Evolutionary conservation across 179 eudicot genomes (phyloP), one percentile per base, ranked within the genome.

Genomic region (Gypsophila paniculata): DNA sequence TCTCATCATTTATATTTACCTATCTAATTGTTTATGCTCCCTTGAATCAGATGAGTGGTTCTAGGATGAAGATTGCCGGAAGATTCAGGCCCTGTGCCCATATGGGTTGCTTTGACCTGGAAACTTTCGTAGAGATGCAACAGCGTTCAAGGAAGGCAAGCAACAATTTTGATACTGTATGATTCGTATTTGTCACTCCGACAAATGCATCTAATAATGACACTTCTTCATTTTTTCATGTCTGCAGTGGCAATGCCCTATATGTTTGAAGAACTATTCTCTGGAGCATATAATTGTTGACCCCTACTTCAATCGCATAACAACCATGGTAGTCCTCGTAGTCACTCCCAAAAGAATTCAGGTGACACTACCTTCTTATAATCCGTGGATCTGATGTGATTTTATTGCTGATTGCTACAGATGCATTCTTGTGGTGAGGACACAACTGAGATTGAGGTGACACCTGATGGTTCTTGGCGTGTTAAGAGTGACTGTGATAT

Each of bases 81-180:
- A 85, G 97, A 77, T 93, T 93, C 78, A 93, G 80, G 79, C 93
- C 90, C 18, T 93, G 98, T 80, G 86, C 70, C 12, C 98, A 93
- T 77, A 89, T 93, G 97, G 96, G 96, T 51, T 93, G 98, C 81
- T 93, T 93, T 85, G 98, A 93, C 89, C 97, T 93, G 58, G 88
- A 91, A 61, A 86, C 89, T 32, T 93, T 93, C 74, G 88, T 91
- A 64, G 91, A 85, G 77, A 87, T 93, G 86, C 91, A 91, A 72
- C 93, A 89, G 73, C 89, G 93, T 54, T 89, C 97, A 46, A 85
- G 96, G 77, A 93, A 93, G 98, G 98, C 83, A 84, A 81, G 96
- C 44, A 21, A 70, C 54, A 26, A 44, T 10, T 19, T 14, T 65
- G n/a, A 53, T 53, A 7, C 39, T 29, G 34, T 29, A 29, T 29